Evolutionary conservation across 805 yeast genomes (phyloP), one percentile per base, ranked within the genome.

Genomic region (Saturnispora silvae): DNA sequence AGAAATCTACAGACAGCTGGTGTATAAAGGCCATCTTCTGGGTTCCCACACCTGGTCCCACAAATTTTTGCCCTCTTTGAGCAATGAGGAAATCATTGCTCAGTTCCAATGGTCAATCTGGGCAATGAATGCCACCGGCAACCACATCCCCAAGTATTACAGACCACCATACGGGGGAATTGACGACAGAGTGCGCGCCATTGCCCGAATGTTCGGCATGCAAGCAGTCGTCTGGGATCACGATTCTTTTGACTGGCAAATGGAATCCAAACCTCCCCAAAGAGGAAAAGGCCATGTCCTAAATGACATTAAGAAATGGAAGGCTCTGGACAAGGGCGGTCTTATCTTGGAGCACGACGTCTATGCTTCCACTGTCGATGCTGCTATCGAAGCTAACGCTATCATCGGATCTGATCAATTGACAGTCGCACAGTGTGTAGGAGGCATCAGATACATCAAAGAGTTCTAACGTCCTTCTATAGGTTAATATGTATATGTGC

Each of bases 91-190:
- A 43, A 75, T 89, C 15, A 75, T 81, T 39, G 95, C 96, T 0
- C 95, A 89, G 54, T 60, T 89, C 27, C 79, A 87, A 57, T 89
- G 98, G 98, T 77, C 94, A 2, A 75, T 85, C 23, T 89, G 96
- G 96, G 96, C 96, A 4, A 83, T 87, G 86, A 87, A 89, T 61
- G 96, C 96, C 1, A 86, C 96, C 0, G 82, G 84, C 0, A 66
- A 77, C 20, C 87, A 86, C 50, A 54, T 82, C 8, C 98, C 98
- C 5, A 80, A 79, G 51, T 89, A 89, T 82, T 89, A 82, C 56
- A 70, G 98, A 47, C 98, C 98, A 0, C 98, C 98, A 1, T 89
- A 84, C 53, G 98, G 97, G 1, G 96, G 95, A 0, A 67, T 84
- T 24, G 98, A 89, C 60, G 79, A 86, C 54, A 64, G 97, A 37